Base-by-base conservation (phyloP, 2,329 filamentous ascomycete genomes). In the Geosmithia flava region DNA sequence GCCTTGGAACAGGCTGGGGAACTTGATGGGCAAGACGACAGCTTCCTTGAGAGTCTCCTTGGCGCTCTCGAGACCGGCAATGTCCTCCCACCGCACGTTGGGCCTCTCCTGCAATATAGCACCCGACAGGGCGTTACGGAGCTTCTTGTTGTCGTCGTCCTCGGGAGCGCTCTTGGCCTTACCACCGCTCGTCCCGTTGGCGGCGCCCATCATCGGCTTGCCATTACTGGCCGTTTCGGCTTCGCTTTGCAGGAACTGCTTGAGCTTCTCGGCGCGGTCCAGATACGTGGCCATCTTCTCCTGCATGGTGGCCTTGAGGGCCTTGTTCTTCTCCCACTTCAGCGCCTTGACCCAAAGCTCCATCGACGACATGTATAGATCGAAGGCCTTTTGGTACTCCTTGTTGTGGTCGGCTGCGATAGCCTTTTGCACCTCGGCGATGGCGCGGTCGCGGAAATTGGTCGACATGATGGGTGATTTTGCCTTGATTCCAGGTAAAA, bases 271-370 rank as follows among this genome's bases (percentile, higher is more conserved):
- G 54, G 93, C 93, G 53, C 93, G 87, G 68, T 96, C 91, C 85
- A 98, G 95, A 74, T 98, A 98, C 64, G 96, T 91, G 58, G 76
- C 86, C 19, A 90, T 89, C 73, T 97, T 97, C 58, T 86, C 81
- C 57, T 93, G 85, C 66, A 98, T 96, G 79, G 95, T 95, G 63
- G 94, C 89, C 74, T 97, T 97, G 54, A 88, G 90, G 58, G 90
- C 91, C 53, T 86, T 82, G 70, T 96, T 97, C 78, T 97, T 98
- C 72, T 98, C 93, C 91, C 91, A 98, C 75, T 98, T 98, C 51
- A 98, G 77, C 33, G 93, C 93, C 52, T 97, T 85, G 86, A 98
- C 95, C 75, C 97, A 98, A 50, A 97, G 81, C 69, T 98, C 91
- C 57, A 98, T 85, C 47, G 91, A 84, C 56, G 88, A 83, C 73